A percentile compares a stretch with the other conserved stretches of the same genome.
Conservation (phyloP, 179 eudicot species). For the Silene vulgaris region DNA sequence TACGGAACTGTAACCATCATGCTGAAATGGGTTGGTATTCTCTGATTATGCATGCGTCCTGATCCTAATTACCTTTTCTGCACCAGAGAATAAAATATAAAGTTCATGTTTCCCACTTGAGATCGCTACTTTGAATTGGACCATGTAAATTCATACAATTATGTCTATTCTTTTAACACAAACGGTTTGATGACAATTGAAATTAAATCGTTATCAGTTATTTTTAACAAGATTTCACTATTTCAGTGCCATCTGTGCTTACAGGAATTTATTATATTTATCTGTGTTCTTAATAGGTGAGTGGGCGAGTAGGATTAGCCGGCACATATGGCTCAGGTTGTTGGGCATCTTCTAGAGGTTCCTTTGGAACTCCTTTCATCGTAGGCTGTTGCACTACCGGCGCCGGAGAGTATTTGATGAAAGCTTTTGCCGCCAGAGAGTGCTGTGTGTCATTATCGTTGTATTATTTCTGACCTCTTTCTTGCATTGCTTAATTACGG, state of each 20-base stretch:
- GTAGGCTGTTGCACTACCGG: constrained; percentile 90
- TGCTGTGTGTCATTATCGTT: constrained; percentile 69
- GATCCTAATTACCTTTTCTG: neutral
- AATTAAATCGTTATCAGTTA: neutral
- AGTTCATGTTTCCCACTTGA: neutral
- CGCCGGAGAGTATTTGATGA: constrained; percentile 90
- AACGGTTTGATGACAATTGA: neutral
- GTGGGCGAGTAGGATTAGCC: constrained; percentile 96
- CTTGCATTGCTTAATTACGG: neutral
- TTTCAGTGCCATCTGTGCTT: neutral
- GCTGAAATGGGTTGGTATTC: neutral
- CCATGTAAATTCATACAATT: neutral
- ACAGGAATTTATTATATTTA: neutral
- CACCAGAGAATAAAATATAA: neutral
- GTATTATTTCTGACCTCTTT: constrained; percentile 41
- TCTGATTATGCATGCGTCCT: neutral
- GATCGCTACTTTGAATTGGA: neutral
- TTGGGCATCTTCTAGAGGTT: constrained; percentile 85
- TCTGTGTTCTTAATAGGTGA: constrained; percentile 43
- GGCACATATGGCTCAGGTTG: constrained; percentile 92
- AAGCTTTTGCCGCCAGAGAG: constrained; percentile 78
- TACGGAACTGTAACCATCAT: constrained; percentile 18
- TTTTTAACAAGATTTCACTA: neutral
- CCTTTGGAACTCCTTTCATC: constrained; percentile 51
- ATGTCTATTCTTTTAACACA: neutral